Percentiles rank a stretch among this genome's conserved stretches.
Conservation (phyloP, 164 flowering plant species). For the Malania oleifera region DNA sequence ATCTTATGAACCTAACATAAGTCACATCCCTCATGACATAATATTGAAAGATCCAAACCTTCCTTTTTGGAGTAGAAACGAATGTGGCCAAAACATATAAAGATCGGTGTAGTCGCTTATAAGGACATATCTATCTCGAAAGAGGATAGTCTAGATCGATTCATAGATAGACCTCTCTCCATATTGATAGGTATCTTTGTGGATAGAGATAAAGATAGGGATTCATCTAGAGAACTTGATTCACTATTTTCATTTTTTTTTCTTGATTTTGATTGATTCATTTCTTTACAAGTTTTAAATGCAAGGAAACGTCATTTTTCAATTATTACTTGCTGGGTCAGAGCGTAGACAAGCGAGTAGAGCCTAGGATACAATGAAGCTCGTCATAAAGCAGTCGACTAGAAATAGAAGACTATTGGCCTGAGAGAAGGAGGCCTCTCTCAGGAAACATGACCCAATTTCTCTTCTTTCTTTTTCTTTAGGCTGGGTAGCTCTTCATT, state of each 20-base stretch:
- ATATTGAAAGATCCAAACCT: background rate
- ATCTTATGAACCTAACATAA: conserved; percentile 1
- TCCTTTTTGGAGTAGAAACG: background rate
- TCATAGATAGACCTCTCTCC: conserved; percentile 8
- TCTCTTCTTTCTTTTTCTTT: background rate
- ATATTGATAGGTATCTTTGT: conserved; percentile 7
- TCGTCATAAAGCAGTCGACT: background rate
- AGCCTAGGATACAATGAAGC: background rate
- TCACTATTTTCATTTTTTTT: conserved; percentile 8
- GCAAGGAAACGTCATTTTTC: too few relatives aligned
- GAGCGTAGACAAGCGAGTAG: background rate
- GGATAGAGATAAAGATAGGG: conserved; percentile 11
- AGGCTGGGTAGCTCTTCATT: too few relatives aligned
- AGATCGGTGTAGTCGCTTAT: background rate
- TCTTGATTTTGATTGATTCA: background rate
- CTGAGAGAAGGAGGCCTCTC: background rate
- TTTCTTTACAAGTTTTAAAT: too few relatives aligned
- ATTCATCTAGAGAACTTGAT: conserved; percentile 8
- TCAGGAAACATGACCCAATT: background rate
- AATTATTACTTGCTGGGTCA: background rate
- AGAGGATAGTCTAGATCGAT: conserved; percentile 13
- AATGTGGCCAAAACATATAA: background rate
- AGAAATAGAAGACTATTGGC: conserved; percentile 1
- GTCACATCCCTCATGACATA: background rate
- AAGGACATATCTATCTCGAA: conserved; percentile 10